Evolutionary conservation across 2,329 filamentous ascomycete genomes (phyloP), one percentile per base, ranked within the genome.

Genomic region (Pleomassaria siparia): DNA sequence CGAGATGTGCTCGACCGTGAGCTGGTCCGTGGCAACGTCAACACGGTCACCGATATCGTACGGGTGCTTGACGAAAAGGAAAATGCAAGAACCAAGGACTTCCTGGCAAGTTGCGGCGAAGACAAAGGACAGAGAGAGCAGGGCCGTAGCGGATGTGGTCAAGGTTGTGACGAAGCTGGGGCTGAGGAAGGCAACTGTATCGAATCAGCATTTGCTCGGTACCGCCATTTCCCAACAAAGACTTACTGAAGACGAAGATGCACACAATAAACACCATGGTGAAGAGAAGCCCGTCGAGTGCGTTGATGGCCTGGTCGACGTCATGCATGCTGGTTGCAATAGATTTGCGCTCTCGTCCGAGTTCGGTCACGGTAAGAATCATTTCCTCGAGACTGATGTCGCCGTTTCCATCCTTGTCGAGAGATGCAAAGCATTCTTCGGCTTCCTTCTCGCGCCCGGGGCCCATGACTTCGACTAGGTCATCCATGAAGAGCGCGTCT

Each of bases 41-140:
- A 97, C 89, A 21, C 94, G 86, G 69, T 99, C 94, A 51, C 92
- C 91, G 18, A 97, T 91, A 67, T 99, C 94, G 69, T 88, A 97
- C 0, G 94, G 92, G 69, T 99, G 94, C 77, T 99, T 99, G 76
- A 97, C 90, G 63, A 99, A 99, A 1, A 99, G 77, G 77, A 99
- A 99, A 64, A 99, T 96, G 76, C 92, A 97, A 29, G 91, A 96
- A 63, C 92, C 92, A n/a, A 99, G 82, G 54, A 99, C 88, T 72
- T 99, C 94, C 72, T 96, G 91, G 3, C 87, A 86, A 1, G 91
- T 96, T 46, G 87, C 87, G 20, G 91, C 86, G 70, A 99, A 97
- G 59, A 96, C 87, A 74, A 99, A 99, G 3, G 92, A 96, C n/a
- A 97, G 77, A 5, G 92, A 97, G 9, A 99, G 83, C 33, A 99